Evolutionary conservation across 1,284 basidiomycete genomes (phyloP).

Genomic region (Marasmius oreades): DNA sequence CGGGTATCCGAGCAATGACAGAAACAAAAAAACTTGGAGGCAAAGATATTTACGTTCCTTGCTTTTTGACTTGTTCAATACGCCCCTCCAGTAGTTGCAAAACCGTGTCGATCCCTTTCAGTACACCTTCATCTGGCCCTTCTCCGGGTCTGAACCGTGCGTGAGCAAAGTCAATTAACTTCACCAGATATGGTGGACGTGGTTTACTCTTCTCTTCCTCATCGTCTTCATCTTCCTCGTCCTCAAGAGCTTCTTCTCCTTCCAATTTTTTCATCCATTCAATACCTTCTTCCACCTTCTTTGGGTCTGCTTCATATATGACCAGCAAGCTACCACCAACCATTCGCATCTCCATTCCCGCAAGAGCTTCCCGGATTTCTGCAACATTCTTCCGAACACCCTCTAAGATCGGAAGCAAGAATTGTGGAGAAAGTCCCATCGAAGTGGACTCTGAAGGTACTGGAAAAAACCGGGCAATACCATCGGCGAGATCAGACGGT

Average conservation of each 20-base stretch:
- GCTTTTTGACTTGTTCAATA: constrained; percentile 30
- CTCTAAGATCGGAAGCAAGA: constrained; percentile 60
- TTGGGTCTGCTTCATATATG: constrained; percentile 75
- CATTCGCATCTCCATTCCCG: constrained; percentile 70
- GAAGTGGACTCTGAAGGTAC: constrained; percentile 27
- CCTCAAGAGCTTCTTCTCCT: constrained; percentile 23
- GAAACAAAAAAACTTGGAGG: neutral
- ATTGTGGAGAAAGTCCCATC: constrained; percentile 49
- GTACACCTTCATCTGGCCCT: constrained; percentile 78
- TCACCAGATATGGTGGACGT: constrained; percentile 61
- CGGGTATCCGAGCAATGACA: neutral
- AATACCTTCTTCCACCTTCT: constrained; percentile 38
- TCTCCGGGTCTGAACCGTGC: constrained; percentile 65
- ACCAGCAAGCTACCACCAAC: constrained; percentile 81
- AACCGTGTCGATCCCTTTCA: constrained; percentile 69
- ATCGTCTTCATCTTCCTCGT: constrained; percentile 29
- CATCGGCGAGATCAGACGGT: constrained; percentile 64
- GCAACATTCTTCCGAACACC: constrained; percentile 52
- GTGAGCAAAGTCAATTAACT: constrained; percentile 94
- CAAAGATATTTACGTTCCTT: neutral
- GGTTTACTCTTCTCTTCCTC: constrained; percentile 29
- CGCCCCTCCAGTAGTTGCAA: constrained; percentile 55
- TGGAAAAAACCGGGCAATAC: constrained; percentile 79
- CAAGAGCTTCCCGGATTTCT: constrained; percentile 54
- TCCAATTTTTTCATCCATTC: constrained; percentile 21